Percentiles rank a stretch among this genome's conserved stretches.
Evolutionary conservation across 805 yeast species (phyloP).

Genomic region (Kluyveromyces dobzhanskii): DNA sequence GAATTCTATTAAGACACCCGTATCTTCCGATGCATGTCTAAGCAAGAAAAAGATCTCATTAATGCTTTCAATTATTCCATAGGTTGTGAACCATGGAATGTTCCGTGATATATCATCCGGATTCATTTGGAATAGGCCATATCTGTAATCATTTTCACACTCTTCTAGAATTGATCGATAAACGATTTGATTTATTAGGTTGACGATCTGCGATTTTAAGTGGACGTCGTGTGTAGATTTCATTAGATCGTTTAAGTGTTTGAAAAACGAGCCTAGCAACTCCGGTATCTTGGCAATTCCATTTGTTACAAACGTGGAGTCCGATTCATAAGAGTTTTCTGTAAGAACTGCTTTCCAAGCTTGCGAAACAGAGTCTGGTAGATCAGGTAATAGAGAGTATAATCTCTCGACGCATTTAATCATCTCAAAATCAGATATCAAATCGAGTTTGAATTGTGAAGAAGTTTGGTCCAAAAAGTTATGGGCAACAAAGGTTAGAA

Average conservation of each 20-base stretch:
- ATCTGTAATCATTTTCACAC: slow-evolving; percentile 34
- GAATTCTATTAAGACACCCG: slow-evolving; percentile 6
- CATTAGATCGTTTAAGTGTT: slow-evolving; percentile 7
- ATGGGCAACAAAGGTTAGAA: slow-evolving; percentile 37
- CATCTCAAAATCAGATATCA: slow-evolving; percentile 36
- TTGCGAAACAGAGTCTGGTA: slow-evolving; percentile 3
- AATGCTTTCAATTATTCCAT: slow-evolving; percentile 31
- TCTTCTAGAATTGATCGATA: slow-evolving; percentile 29
- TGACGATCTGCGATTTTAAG: slow-evolving; percentile 2
- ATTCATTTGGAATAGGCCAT: slow-evolving; percentile 28
- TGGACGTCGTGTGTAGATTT: slow-evolving; percentile 5
- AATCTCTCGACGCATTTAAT: slow-evolving; percentile 40
- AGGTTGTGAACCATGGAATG: slow-evolving; percentile 43
- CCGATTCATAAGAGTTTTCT: not conserved
- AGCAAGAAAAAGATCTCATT: slow-evolving; percentile 34
- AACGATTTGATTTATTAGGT: slow-evolving; percentile 4
- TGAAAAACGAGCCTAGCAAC: not conserved
- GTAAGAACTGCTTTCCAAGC: slow-evolving; percentile 1
- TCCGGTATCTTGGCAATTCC: not conserved
- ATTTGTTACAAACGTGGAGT: not conserved
- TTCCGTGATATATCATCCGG: slow-evolving; percentile 21
- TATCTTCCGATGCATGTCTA: slow-evolving; percentile 16
- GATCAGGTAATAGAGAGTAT: slow-evolving; percentile 23
- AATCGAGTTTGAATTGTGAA: slow-evolving; percentile 31
- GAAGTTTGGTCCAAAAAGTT: slow-evolving; percentile 38